These are phyloP conservation scores for Ampelomyces quisqualis DNA, from an alignment of 2,329 filamentous ascomycete species.

Conservation along the genomic window DNA sequence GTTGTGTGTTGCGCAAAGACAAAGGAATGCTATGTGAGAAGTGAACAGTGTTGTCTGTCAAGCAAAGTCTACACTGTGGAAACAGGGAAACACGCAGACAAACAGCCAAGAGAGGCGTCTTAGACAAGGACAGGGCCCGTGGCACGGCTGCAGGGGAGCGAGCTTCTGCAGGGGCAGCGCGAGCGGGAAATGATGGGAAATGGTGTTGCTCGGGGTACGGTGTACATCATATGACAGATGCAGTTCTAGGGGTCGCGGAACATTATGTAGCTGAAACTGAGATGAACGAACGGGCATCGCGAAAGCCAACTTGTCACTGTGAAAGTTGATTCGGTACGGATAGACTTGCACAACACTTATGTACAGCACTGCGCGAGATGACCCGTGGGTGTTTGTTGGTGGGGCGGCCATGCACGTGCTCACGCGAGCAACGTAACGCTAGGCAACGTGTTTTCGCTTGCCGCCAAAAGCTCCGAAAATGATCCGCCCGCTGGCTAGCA, in stretches of 20 bases:
- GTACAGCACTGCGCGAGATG: not conserved
- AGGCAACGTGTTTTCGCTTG: slow-evolving; percentile 4
- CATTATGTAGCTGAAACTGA: slow-evolving; percentile 1
- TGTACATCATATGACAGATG: not conserved
- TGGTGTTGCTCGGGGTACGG: slow-evolving; percentile 7
- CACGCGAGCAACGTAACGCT: slow-evolving; percentile 8
- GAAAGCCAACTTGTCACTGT: not conserved
- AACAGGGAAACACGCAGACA: slow-evolving; percentile 8
- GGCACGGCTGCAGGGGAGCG: slow-evolving; percentile 25
- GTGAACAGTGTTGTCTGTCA: slow-evolving; percentile 10
- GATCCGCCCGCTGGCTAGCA: slow-evolving; percentile 1
- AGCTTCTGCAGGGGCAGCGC: slow-evolving; percentile 21
- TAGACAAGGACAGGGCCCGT: slow-evolving; percentile 15
- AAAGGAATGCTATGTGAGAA: slow-evolving; percentile 14
- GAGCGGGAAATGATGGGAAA: slow-evolving; percentile 21
- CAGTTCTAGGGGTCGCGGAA: slow-evolving; percentile 2
- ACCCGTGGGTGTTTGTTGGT: not conserved
- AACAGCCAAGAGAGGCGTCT: slow-evolving; percentile 12
- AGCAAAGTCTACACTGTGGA: slow-evolving; percentile 9
- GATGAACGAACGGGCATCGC: not conserved
- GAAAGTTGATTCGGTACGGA: not conserved
- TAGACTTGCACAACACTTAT: not conserved
- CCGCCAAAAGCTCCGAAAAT: slow-evolving; percentile 1
- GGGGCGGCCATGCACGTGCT: slow-evolving; percentile 9
- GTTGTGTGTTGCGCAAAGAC: slow-evolving; percentile 8